These are phyloP conservation scores for Filosporella fistucella DNA, from an alignment of 495 filamentous ascomycete species.

Conservation along the genomic window DNA sequence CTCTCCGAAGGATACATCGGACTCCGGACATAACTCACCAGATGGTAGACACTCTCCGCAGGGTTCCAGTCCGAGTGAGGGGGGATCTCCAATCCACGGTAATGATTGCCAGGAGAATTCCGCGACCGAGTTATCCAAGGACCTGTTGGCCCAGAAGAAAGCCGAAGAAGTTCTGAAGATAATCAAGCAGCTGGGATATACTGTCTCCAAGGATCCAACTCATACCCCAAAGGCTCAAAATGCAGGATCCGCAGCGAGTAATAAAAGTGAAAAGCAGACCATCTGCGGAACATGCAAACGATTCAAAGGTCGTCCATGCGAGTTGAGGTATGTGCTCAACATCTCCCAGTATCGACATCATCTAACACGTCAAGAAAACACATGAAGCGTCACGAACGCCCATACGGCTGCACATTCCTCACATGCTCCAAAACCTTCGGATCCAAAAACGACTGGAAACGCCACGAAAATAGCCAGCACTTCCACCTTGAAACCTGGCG, in stretches of 20 bases:
- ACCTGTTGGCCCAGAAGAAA: conserved; percentile 7
- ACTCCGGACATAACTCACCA: no score
- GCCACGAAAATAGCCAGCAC: conserved; percentile 89
- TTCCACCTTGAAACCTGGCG: conserved; percentile 71
- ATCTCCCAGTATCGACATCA: no score
- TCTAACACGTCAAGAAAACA: conserved; percentile 64
- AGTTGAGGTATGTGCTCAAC: conserved; percentile 67
- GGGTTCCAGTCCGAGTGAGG: no score
- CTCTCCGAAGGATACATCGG: conserved; percentile 4
- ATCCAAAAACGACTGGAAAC: conserved; percentile 95
- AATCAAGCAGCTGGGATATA: conserved; percentile 14
- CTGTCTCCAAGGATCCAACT: conserved; percentile 12
- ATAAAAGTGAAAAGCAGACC: conserved; percentile 35
- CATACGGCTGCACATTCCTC: conserved; percentile 81
- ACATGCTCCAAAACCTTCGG: conserved; percentile 77
- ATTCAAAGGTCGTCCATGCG: conserved; percentile 53
- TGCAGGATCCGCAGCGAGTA: conserved; percentile 17
- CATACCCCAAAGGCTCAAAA: conserved; percentile 3
- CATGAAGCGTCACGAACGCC: conserved; percentile 77
- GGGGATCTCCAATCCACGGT: no score
- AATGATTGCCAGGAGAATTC: no score
- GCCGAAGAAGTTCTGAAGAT: conserved; percentile 17
- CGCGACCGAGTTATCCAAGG: neutral
- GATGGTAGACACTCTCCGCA: no score
- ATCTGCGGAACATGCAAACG: conserved; percentile 53